These are phyloP conservation scores for Angomonas deanei DNA, from an alignment of 208 protist species.

Conservation along the genomic window DNA sequence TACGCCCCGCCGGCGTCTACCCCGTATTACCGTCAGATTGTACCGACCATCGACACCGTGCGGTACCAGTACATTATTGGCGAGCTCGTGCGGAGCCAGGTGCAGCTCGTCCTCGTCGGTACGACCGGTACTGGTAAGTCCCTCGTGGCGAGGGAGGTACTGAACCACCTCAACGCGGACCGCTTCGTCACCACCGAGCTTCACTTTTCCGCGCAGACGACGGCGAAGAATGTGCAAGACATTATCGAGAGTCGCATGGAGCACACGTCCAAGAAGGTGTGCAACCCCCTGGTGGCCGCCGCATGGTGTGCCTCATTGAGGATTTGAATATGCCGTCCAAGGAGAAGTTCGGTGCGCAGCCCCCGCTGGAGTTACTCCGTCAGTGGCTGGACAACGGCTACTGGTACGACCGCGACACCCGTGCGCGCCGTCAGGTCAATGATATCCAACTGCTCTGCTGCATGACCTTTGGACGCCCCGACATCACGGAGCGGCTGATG, in stretches of 20 bases:
- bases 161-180: conserved; percentile 75
- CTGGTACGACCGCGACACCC: conserved; percentile 96
- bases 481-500: conserved; percentile 92
- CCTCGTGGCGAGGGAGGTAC: conserved; percentile 81
- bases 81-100: conserved; percentile 76
- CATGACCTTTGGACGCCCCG: conserved; percentile 95
- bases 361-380: conserved; percentile 95
- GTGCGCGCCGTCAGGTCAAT: conserved; percentile 90
- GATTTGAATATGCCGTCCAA: conserved; percentile 98
- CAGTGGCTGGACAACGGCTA: conserved; percentile 97
- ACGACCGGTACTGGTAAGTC: conserved; percentile 97
- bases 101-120: conserved; percentile 93
- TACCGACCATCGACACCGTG: conserved; percentile 97
- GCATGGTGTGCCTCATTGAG: conserved; percentile 96
- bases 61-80: conserved; percentile 94
- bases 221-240: conserved; percentile 91
- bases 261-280: conserved; percentile 96
- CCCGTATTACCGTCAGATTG: conserved; percentile 94
- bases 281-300: conserved; percentile 90
- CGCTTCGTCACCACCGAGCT: conserved; percentile 87
- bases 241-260: conserved; percentile 96
- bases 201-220: conserved; percentile 96
- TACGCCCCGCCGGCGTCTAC: conserved; percentile 81
- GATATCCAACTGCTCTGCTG: conserved; percentile 96
- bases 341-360: conserved; percentile 97